Evolutionary conservation across 2,329 filamentous ascomycete species (phyloP).

Genomic region (Hypoxylon sp.): DNA sequence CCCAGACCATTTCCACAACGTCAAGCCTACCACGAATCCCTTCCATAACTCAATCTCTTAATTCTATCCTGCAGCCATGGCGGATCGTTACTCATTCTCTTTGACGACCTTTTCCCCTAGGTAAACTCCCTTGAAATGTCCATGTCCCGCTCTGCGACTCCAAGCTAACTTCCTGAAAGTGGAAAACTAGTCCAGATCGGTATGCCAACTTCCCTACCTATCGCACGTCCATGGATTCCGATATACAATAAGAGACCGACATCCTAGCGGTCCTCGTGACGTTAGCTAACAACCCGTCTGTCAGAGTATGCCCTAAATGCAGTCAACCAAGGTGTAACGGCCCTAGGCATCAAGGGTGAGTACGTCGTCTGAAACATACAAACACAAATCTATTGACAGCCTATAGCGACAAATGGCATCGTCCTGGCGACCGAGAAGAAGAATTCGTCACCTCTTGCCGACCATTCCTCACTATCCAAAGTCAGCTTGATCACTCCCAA

Average conservation of each 20-base stretch:
- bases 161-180: conserved; percentile 68
- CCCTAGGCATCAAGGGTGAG: conserved; percentile 96
- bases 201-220: conserved; percentile 57
- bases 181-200: conserved; percentile 99
- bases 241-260: background rate
- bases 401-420: conserved; percentile 93
- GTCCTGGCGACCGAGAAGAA: conserved; percentile 99
- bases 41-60: conserved; percentile 31
- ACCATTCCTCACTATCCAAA: conserved; percentile 94
- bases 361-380: conserved; percentile 11
- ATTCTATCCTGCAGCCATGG: conserved; percentile 73
- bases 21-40: conserved; percentile 21
- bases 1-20: conserved; percentile 31
- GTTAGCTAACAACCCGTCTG: conserved; percentile 40
- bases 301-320: conserved; percentile 99
- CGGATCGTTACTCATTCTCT: conserved; percentile 99
- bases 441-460: conserved; percentile 96
- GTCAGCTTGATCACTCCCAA: conserved; percentile 98
- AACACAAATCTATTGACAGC: conserved; percentile 34
- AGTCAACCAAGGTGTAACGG: conserved; percentile 98
- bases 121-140: conserved; percentile 68
- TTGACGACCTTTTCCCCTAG: conserved; percentile 99
- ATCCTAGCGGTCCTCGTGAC: conserved; percentile 48
- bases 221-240: conserved; percentile 29
- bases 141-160: conserved; percentile 54